Evolutionary conservation across 108 stramenopile genomes (phyloP).

Genomic region (Fistulifera solaris): DNA sequence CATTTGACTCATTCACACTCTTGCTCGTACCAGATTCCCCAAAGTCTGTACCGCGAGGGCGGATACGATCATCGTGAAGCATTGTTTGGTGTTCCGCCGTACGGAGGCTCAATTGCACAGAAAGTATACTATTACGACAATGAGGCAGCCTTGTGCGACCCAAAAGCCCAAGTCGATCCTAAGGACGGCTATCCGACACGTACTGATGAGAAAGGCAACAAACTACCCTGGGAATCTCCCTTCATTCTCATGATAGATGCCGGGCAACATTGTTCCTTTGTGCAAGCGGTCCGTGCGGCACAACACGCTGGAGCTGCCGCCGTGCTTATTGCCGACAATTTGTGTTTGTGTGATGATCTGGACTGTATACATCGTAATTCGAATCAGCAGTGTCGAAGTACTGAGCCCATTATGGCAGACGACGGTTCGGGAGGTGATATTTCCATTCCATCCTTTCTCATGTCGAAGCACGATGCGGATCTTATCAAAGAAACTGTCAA

Average conservation of each 20-base stretch:
- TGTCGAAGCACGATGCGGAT: slow-evolving; percentile 84
- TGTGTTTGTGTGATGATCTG: slow-evolving; percentile 64
- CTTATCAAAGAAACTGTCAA: slow-evolving; percentile 45
- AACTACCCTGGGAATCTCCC: slow-evolving; percentile 61
- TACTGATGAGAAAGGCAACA: slow-evolving; percentile 34
- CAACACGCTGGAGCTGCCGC: slow-evolving; percentile 84
- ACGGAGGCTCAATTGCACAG: slow-evolving; percentile 82
- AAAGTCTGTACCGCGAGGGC: slow-evolving; percentile 41
- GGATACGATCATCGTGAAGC: slow-evolving; percentile 91
- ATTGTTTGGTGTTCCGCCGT: slow-evolving; percentile 90
- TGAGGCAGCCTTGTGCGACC: slow-evolving; percentile 49
- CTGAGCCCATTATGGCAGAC: slow-evolving; percentile 96
- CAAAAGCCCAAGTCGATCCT: slow-evolving; percentile 33
- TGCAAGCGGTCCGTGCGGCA: slow-evolving; percentile 86
- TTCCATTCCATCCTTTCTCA: slow-evolving; percentile 83
- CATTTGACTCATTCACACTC: neutral
- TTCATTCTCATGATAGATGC: slow-evolving; percentile 91
- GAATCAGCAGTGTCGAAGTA: slow-evolving; percentile 50
- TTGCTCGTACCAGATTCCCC: slow-evolving; percentile 36
- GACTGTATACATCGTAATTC: slow-evolving; percentile 15
- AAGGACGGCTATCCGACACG: slow-evolving; percentile 54
- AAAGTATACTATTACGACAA: slow-evolving; percentile 67
- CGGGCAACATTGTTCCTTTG: slow-evolving; percentile 82
- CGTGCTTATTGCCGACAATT: slow-evolving; percentile 88
- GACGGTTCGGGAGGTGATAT: slow-evolving; percentile 90